A percentile compares a stretch with the other conserved stretches of the same genome.
Conservation (phyloP, 163 green algal species). For the Chlamydomonas reinhardtii region DNA sequence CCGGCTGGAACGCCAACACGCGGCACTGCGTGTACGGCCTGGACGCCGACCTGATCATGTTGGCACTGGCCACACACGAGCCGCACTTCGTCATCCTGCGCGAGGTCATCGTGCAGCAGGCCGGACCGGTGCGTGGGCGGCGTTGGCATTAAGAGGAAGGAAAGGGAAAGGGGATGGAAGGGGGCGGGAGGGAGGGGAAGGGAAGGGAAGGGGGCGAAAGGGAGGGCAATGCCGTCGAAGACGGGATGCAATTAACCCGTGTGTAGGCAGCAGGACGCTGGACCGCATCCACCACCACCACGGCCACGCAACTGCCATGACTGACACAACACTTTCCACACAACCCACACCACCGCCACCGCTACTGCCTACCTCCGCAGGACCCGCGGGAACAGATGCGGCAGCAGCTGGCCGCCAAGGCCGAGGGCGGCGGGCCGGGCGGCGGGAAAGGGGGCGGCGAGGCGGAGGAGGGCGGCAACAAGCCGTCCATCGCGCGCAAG, state of each 20-base stretch:
- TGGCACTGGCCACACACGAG: constrained; percentile 97
- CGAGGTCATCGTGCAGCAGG: constrained; percentile 78
- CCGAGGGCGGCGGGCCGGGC: constrained; percentile 25
- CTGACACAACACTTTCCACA: background rate
- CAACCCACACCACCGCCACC: background rate
- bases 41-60: constrained; percentile 99
- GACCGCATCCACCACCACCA: too few relatives aligned
- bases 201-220: too few relatives aligned
- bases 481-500: constrained; percentile 78
- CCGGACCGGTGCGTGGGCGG: constrained; percentile 39
- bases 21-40: constrained; percentile 97
- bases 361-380: constrained; percentile 10
- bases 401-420: constrained; percentile 10
- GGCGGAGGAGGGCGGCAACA: background rate
- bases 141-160: too few relatives aligned
- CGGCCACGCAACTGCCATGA: too few relatives aligned
- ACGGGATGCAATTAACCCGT: too few relatives aligned
- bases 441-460: background rate
- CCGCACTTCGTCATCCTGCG: constrained; percentile 96
- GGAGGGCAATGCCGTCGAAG: too few relatives aligned
- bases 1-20: constrained; percentile 91
- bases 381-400: constrained; percentile 59
- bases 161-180: background rate
- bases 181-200: too few relatives aligned
- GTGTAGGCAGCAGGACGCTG: too few relatives aligned